Evolutionary conservation across 1,284 basidiomycete genomes (phyloP).

Genomic region (Tremellales sp.): DNA sequence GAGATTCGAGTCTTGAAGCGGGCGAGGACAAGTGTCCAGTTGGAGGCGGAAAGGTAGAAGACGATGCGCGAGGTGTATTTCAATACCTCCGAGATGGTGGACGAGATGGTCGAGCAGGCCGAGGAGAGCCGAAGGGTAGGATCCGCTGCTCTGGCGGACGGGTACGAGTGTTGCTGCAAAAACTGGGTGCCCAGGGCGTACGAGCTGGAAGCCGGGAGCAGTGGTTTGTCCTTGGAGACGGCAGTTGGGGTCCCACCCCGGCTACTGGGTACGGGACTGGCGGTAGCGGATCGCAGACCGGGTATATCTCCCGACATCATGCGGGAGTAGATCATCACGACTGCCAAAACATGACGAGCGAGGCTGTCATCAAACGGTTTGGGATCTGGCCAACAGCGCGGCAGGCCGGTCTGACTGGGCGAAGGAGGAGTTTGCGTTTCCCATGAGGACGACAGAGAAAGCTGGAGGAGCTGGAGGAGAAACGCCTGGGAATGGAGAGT

Average conservation of each 20-base stretch:
- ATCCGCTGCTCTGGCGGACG: conserved; percentile 17
- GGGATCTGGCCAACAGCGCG: conserved; percentile 60
- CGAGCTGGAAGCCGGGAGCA: conserved; percentile 12
- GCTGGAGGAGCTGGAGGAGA: conserved; percentile 74
- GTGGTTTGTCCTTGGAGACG: conserved; percentile 15
- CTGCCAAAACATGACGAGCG: conserved; percentile 77
- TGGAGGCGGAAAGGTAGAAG: conserved; percentile 82
- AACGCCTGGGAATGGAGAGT: conserved; percentile 86
- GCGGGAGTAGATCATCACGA: conserved; percentile 75
- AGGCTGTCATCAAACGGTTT: conserved; percentile 77
- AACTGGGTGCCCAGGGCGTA: conserved; percentile 27
- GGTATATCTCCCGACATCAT: conserved; percentile 56
- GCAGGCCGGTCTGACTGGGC: conserved; percentile 24
- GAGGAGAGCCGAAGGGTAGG: conserved; percentile 10
- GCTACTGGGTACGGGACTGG: conserved; percentile 20
- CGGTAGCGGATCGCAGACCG: conserved; percentile 3
- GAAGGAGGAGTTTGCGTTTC: conserved; percentile 24
- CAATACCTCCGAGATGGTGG: conserved; percentile 43
- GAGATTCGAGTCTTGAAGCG: conserved; percentile 66
- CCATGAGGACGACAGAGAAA: conserved; percentile 76
- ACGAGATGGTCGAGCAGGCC: conserved; percentile 19
- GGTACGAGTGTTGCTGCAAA: conserved; percentile 32
- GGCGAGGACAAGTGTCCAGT: conserved; percentile 76
- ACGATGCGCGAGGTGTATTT: conserved; percentile 64
- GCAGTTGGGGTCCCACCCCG: conserved; percentile 21